Evolutionary conservation across 169 alveolate species (phyloP).

Genomic region (Cryptosporidium muris): DNA sequence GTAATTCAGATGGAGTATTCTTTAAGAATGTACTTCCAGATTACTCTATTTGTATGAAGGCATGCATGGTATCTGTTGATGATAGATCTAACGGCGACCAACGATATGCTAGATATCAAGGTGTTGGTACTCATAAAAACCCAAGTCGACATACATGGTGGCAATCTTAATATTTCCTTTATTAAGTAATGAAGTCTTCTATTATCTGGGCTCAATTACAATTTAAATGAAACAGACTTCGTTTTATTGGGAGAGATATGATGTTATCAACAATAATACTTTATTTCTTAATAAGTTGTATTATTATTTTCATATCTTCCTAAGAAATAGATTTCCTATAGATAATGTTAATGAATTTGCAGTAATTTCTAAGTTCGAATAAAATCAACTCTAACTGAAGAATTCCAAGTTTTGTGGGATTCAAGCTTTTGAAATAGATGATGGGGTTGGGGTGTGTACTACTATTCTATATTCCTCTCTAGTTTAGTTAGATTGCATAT

Average conservation of each 20-base stretch:
- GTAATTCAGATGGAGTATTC: slow-evolving; percentile 49
- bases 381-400: no score
- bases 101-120: background rate
- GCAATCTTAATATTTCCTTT: background rate
- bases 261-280: no score
- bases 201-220: no score
- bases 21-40: slow-evolving; percentile 7
- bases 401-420: no score
- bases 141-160: background rate
- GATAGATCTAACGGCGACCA: background rate
- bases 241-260: no score
- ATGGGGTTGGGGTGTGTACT: background rate
- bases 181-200: background rate
- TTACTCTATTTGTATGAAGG: slow-evolving; percentile 12
- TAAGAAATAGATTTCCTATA: no score
- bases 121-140: background rate
- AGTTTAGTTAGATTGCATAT: background rate
- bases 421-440: background rate
- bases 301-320: no score
- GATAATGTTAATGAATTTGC: no score
- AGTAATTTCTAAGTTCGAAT: no score
- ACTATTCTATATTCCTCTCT: slow-evolving; percentile 7
- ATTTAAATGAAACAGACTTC: no score
- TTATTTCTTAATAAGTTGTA: no score
- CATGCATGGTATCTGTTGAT: slow-evolving; percentile 21